These are phyloP conservation scores for Salvia rosmarinus DNA, from an alignment of 257 asterid genomes.

Conservation along the genomic window DNA sequence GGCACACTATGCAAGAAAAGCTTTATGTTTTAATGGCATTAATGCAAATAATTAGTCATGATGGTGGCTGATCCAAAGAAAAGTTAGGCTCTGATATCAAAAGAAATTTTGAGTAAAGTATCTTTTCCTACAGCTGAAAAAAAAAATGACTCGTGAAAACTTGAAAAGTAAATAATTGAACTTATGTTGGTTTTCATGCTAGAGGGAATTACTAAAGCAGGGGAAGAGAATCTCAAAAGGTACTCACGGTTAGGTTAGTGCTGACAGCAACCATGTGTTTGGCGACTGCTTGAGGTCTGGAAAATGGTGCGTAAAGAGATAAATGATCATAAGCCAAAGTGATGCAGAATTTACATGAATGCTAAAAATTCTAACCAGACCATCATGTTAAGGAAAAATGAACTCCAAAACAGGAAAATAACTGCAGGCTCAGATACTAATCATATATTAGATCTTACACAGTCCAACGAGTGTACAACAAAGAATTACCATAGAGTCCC, in stretches of 20 bases:
- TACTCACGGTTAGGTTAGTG: slow-evolving; percentile 79
- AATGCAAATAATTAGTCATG: slow-evolving; percentile 10
- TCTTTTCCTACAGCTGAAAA: neutral
- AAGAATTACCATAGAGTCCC: slow-evolving; percentile 1
- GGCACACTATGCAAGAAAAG: slow-evolving; percentile 1
- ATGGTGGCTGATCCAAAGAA: slow-evolving; percentile 25
- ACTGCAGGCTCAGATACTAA: slow-evolving; percentile 3
- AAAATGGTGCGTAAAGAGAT: slow-evolving; percentile 33
- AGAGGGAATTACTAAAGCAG: slow-evolving; percentile 32
- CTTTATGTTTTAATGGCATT: slow-evolving; percentile 10
- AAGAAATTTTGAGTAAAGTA: slow-evolving; percentile 12
- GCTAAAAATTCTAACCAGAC: slow-evolving; percentile 7
- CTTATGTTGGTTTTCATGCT: slow-evolving; percentile 29
- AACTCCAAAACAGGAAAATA: slow-evolving; percentile 14
- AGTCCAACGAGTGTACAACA: neutral
- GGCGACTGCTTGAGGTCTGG: slow-evolving; percentile 93
- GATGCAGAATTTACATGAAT: neutral
- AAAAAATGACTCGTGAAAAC: slow-evolving; percentile 6
- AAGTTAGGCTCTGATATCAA: neutral
- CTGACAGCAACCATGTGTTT: slow-evolving; percentile 99
- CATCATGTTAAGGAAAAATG: slow-evolving; percentile 18
- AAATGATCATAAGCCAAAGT: slow-evolving; percentile 9
- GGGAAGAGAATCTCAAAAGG: slow-evolving; percentile 30
- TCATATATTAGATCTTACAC: slow-evolving; percentile 19
- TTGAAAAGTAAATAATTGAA: slow-evolving; percentile 18